These are phyloP conservation scores for Blastomyces gilchristii DNA, from an alignment of 2,329 filamentous ascomycete species.

Conservation along the genomic window DNA sequence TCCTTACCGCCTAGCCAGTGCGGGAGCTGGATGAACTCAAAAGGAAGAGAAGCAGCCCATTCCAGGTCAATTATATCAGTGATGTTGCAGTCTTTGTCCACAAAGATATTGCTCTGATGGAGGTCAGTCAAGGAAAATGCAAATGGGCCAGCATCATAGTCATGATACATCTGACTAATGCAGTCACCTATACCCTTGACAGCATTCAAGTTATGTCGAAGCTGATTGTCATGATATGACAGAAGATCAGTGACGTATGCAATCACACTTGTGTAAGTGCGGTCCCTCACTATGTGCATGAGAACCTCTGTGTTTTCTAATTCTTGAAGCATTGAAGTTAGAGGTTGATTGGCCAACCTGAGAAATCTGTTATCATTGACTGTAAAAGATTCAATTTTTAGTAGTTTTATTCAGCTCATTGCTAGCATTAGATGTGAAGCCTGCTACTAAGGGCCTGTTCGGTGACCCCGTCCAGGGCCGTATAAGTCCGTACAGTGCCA, in stretches of 20 bases:
- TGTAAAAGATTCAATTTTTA: constrained; percentile 19
- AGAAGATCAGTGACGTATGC: constrained; percentile 20
- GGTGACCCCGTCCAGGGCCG: too few species aligned
- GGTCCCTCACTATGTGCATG: constrained; percentile 16
- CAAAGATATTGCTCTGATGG: constrained; percentile 24
- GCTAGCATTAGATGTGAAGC: constrained; percentile 13
- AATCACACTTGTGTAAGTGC: constrained; percentile 19
- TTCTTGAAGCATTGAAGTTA: constrained; percentile 17
- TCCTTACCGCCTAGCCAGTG: constrained; percentile 20
- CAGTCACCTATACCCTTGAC: constrained; percentile 10
- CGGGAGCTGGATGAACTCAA: constrained; percentile 22
- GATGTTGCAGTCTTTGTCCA: constrained; percentile 28
- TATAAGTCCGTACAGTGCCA: too few species aligned
- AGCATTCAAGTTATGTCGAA: constrained; percentile 20
- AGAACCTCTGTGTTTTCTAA: constrained; percentile 21
- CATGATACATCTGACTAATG: constrained; percentile 12
- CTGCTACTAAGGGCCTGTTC: too few species aligned
- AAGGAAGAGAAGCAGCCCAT: constrained; percentile 24
- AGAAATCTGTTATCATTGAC: constrained; percentile 17
- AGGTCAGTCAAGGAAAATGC: constrained; percentile 27
- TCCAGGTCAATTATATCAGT: constrained; percentile 27
- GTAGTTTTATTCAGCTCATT: constrained; percentile 12
- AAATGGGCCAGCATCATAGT: constrained; percentile 27
- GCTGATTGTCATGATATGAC: constrained; percentile 18
- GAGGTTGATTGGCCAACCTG: constrained; percentile 17